Conservation (phyloP, 2,329 filamentous ascomycete genomes). For the Ascochyta fabae region DNA sequence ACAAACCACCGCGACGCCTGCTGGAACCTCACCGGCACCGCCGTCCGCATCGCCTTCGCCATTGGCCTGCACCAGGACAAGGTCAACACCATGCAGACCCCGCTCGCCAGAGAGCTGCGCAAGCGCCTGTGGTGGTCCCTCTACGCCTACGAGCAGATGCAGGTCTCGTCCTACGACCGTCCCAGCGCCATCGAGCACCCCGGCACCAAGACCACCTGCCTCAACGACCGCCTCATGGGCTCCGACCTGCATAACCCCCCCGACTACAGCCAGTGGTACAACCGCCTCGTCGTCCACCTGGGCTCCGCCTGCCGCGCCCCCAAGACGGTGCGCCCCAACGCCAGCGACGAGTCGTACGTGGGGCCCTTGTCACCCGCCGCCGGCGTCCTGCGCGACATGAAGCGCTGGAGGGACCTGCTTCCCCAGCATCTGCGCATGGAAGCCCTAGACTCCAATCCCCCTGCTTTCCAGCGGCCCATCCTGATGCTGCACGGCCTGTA, state of each 20-base stretch:
- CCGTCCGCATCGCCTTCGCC: conserved; percentile 53
- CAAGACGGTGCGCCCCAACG: conserved; percentile 37
- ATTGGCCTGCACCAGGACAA: conserved; percentile 55
- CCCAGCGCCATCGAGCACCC: conserved; percentile 53
- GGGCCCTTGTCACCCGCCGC: conserved; percentile 49
- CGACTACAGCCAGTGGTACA: conserved; percentile 50
- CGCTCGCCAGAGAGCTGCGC: conserved; percentile 52
- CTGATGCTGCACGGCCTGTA: conserved; percentile 50
- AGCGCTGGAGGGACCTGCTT: conserved; percentile 48
- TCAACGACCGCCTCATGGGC: conserved; percentile 48
- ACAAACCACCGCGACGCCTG: conserved; percentile 53
- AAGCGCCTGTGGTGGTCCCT: conserved; percentile 62
- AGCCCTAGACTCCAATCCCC: conserved; percentile 40
- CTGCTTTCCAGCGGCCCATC: conserved; percentile 47
- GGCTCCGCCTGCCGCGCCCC: conserved; percentile 49
- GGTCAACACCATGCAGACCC: conserved; percentile 44
- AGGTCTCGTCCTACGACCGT: conserved; percentile 54
- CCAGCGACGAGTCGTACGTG: conserved; percentile 48
- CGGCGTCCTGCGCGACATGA: conserved; percentile 48
- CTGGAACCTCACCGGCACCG: conserved; percentile 55
- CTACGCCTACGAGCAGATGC: conserved; percentile 57
- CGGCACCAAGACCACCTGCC: conserved; percentile 42
- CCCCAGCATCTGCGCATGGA: conserved; percentile 49
- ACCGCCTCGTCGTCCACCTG: conserved; percentile 46
- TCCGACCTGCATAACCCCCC: conserved; percentile 40